Evolutionary conservation across 2,329 filamentous ascomycete species (phyloP), one percentile per base, ranked within the genome.

Genomic region (Diaporthe helianthi): DNA sequence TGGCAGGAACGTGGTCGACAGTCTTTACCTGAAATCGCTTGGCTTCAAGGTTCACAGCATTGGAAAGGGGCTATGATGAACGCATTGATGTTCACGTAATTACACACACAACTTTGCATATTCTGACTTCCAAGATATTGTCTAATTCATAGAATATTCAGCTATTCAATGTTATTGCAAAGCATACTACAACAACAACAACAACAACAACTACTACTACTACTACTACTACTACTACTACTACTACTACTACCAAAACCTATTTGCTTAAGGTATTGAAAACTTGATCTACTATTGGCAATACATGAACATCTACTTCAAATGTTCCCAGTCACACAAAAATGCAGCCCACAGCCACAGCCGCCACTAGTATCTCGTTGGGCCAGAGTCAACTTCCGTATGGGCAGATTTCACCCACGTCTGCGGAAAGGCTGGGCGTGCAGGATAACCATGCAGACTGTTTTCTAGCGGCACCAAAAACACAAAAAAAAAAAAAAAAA

Each of bases 1-100:
- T 22, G 71, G 71, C 22, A 61, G 71, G 6, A 71, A 72, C n/a
- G 60, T 72, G 12, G 69, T 72, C 6, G 69, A 72, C 33, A 49
- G 64, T 15, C 38, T 24, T 15, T 70, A 72, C 29, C 51, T 72
- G 49, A 65, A 66, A 46, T 68, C 68, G 7, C 65, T 72, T 22
- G 71, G 71, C 22, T 72, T 72, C 65, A 71, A 67, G 19, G 71
- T 72, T 41, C 71, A 72, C 65, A 72, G 71, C 38, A 72, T 72
- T 17, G 71, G 71, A 29, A 69, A 71, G 26, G 69, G 69, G 5
- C 51, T 69, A 9, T 71, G 54, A 67, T 51, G 13, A 6, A 6
- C n/a, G 22, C 7, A n/a, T n/a, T n/a, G n/a, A 26, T 6, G 22
- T 1, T 58, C 22, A 33, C 31, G 24, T 33, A 38, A 38, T 38